Evolutionary conservation across 2,329 filamentous ascomycete species (phyloP), one percentile per base, ranked within the genome.

Genomic region (Elsinoe fawcettii): DNA sequence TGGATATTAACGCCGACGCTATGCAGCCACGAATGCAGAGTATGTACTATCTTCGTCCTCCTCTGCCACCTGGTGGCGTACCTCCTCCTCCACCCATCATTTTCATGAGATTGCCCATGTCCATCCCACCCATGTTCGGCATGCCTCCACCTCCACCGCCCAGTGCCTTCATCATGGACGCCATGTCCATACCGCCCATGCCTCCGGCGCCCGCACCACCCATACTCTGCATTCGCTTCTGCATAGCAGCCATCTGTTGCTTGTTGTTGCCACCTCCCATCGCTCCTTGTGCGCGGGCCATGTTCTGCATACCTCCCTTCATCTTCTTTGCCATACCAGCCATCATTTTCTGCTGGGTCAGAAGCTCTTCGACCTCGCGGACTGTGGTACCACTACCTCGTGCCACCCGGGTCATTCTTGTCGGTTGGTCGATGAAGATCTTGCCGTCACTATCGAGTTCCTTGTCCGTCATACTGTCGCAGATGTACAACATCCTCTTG

Each of bases 341-440:
- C 93, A 99, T 99, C 88, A 97, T 96, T 65, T 89, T 86, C 71
- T 97, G 92, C 74, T 99, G 93, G 0, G 91, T 96, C n/a, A 99
- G 81, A 5, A 99, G 78, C 67, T 99, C 93, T 72, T 99, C 93
- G 14, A 99, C 90, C 71, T 99, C 93, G 22, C 83, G 83, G 1
- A 99, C 93, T 37, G 83, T 88, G 0, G 93, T 97, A 30, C 93
- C 93, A 4, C 88, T 93, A 0, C 93, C 93, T 55, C 85, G 83
- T 0, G 93, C 93, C 51, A 99, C 86, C 34, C 93, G 82, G 14
- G 91, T 96, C 84, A 97, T 95, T 41, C 93, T 83, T 12, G 87
- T 88, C 0, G 93, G 93, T 69, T 97, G 88, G 20, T 96, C 89
- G 58, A 95, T 82, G 63, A 99, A 92, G 61, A 95, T 83, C 73